These are phyloP conservation scores for Penicillium occitanis DNA, from an alignment of 2,329 filamentous ascomycete species.

Conservation along the genomic window DNA sequence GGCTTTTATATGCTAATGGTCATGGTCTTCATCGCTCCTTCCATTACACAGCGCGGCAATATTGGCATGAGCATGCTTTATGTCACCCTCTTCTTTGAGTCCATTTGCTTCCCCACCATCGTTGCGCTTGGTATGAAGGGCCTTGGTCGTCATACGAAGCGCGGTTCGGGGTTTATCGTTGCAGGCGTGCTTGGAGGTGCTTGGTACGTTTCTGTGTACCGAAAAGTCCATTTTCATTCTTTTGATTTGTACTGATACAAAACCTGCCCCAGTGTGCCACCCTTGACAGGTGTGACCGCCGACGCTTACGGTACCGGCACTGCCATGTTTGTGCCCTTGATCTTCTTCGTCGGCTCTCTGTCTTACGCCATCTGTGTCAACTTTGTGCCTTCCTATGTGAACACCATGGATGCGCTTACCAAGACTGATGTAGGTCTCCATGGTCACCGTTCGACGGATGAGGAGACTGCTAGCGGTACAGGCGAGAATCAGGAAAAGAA, in stretches of 20 bases:
- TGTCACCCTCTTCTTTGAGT: slow-evolving; percentile 32
- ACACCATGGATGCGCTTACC: slow-evolving; percentile 59
- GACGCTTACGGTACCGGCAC: slow-evolving; percentile 64
- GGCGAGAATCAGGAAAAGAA: neutral
- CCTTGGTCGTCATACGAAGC: slow-evolving; percentile 73
- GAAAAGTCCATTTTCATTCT: neutral
- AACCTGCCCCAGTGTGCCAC: slow-evolving; percentile 45
- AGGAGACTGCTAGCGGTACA: neutral
- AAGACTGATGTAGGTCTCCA: slow-evolving; percentile 46
- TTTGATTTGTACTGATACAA: neutral
- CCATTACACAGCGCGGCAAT: slow-evolving; percentile 51
- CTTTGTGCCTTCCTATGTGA: slow-evolving; percentile 63
- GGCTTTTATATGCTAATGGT: slow-evolving; percentile 65
- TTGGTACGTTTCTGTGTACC: slow-evolving; percentile 47
- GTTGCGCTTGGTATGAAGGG: slow-evolving; percentile 74
- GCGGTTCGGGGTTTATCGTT: slow-evolving; percentile 64
- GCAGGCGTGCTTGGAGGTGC: slow-evolving; percentile 72
- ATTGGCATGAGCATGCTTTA: slow-evolving; percentile 33
- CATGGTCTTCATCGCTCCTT: slow-evolving; percentile 58
- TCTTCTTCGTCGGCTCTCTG: slow-evolving; percentile 58
- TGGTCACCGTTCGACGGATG: neutral
- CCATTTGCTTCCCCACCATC: slow-evolving; percentile 67
- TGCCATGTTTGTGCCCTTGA: slow-evolving; percentile 66
- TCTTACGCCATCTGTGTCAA: slow-evolving; percentile 63
- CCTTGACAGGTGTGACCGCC: slow-evolving; percentile 67